phyloP scores from a whole-genome alignment of 2,329 filamentous ascomycete species.

The Tolypocladium endophyticum region DNA sequence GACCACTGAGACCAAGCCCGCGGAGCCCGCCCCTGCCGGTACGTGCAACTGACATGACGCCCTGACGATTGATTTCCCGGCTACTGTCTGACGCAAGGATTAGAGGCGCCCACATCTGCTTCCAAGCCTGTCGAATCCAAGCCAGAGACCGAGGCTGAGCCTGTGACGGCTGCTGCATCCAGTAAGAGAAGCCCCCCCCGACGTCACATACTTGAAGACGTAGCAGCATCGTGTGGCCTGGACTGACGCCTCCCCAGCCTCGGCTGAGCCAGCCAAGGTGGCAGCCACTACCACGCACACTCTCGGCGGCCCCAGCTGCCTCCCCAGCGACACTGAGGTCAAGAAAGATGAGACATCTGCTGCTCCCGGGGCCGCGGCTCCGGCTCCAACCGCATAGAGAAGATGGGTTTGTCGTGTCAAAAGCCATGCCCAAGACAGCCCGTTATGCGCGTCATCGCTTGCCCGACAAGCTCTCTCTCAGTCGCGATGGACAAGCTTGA shows the following conservation, averaged over 20 bases:
- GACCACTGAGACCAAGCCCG: conserved; percentile 24
- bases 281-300: conserved; percentile 15
- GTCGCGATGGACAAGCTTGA: neutral
- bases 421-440: neutral
- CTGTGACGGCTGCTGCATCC: conserved; percentile 13
- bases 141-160: conserved; percentile 12
- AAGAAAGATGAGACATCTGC: conserved; percentile 14
- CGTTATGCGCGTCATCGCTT: neutral
- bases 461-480: neutral
- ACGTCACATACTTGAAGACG: neutral
- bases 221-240: neutral
- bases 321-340: conserved; percentile 15
- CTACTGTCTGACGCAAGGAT: neutral
- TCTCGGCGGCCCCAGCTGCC: conserved; percentile 11
- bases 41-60: conserved; percentile 7
- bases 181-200: conserved; percentile 7
- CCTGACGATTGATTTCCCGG: neutral
- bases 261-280: conserved; percentile 15
- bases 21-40: conserved; percentile 19
- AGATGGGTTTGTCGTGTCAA: neutral
- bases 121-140: conserved; percentile 16
- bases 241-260: conserved; percentile 7
- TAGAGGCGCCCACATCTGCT: conserved; percentile 14
- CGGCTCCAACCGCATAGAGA: conserved; percentile 12
- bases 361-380: conserved; percentile 11